phyloP scores from a whole-genome alignment of 495 filamentous ascomycete genomes.

The Aspergillus homomorphus region DNA sequence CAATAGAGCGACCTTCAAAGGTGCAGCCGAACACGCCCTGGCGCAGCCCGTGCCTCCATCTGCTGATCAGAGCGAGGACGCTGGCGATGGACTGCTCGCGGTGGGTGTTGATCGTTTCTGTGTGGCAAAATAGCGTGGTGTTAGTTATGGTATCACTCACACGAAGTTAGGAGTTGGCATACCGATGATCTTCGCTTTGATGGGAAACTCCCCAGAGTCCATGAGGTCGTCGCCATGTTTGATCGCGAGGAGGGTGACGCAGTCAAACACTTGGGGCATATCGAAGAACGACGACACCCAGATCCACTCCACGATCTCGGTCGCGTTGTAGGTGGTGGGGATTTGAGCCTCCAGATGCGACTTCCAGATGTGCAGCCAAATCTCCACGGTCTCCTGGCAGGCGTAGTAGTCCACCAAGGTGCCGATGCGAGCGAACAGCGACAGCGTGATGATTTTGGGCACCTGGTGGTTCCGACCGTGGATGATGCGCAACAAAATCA shows the following conservation, averaged over 20 bases:
- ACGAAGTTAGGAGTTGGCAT: no score
- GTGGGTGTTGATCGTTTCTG: background rate
- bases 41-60: background rate
- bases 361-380: background rate
- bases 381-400: background rate
- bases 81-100: background rate
- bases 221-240: background rate
- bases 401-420: background rate
- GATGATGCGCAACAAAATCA: slow-evolving; percentile 2
- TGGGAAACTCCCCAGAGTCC: background rate
- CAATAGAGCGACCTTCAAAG: background rate
- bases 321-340: background rate
- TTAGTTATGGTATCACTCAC: no score
- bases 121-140: no score
- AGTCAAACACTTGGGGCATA: background rate
- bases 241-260: background rate
- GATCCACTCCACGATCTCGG: background rate
- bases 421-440: background rate
- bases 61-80: background rate
- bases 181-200: background rate
- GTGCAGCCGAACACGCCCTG: background rate
- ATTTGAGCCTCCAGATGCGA: background rate
- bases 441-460: background rate
- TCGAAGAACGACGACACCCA: background rate
- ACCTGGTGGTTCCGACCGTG: background rate